Evolutionary conservation across 345 rosid species (phyloP), one percentile per base, ranked within the genome.

Genomic region (Rhodamnia argentea): DNA sequence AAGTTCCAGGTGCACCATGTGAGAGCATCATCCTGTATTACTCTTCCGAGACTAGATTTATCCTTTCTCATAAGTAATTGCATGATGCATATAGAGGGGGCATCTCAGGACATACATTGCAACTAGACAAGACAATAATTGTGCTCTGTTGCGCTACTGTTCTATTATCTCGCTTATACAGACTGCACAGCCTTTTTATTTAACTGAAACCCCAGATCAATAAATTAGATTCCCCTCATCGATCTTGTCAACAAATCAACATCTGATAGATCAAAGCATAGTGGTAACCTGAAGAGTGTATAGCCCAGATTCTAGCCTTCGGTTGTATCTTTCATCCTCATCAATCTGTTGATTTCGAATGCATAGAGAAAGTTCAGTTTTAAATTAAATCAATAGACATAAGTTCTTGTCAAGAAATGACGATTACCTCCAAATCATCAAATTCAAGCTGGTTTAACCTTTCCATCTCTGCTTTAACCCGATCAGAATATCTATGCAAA

Each of bases 261-360:
- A 64, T 70, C 78, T 18, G 47, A 64, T 86, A 59, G 53, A 29
- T 85, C 58, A 26, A 59, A 50, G 23, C 4, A 32, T 51, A 83
- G 84, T 44, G 64, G 92, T 85, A 87, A 97, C 99, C 99, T 96
- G 98, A 86, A 97, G 98, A 85, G 97, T 94, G 92, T 97, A 97
- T 29, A 96, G 94, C 87, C 98, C 99, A 90, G 97, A 94, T 89
- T 96, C 99, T 47, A 97, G 95, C 89, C 88, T 95, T 83, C 96
- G 89, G 57, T 91, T 96, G 91, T 96, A 96, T 75, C 87, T 94
- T 90, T 96, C 99, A 82, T 97, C 98, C 85, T 96, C 99, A 90
- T 96, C 96, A 92, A 96, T 91, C 99, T 97, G 94, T 87, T 70
- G 83, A 86, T 27, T 57, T 24, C 74, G 70, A 52, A 58, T 32